phyloP scores from a whole-genome alignment of 2,329 filamentous ascomycete species.

The Epichloe uncinata region DNA sequence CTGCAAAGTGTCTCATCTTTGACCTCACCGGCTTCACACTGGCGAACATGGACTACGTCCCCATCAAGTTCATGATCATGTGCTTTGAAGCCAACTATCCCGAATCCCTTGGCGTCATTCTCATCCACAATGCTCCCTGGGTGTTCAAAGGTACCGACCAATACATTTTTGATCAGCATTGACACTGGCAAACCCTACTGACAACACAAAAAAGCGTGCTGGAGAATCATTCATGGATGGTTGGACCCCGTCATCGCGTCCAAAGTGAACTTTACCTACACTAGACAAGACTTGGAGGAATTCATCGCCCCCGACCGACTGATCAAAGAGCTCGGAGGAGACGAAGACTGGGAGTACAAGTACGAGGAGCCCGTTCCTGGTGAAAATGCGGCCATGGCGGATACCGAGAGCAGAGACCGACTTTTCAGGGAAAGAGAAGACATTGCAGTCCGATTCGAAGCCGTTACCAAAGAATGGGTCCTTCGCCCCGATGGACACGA shows the following conservation, averaged over 20 bases:
- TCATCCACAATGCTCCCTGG: constrained; percentile 66
- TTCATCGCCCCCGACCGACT: constrained; percentile 50
- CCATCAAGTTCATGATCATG: constrained; percentile 68
- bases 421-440: constrained; percentile 39
- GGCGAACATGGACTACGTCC: constrained; percentile 64
- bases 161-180: neutral
- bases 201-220: constrained; percentile 15
- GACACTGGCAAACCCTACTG: too few relatives aligned
- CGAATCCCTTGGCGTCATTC: constrained; percentile 54
- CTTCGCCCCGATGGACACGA: constrained; percentile 14
- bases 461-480: constrained; percentile 45
- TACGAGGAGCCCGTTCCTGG: constrained; percentile 46
- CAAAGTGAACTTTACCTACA: constrained; percentile 59
- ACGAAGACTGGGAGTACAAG: constrained; percentile 52
- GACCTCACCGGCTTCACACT: constrained; percentile 60
- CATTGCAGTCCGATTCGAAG: constrained; percentile 44
- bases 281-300: constrained; percentile 43
- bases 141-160: constrained; percentile 38
- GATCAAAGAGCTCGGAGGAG: constrained; percentile 44
- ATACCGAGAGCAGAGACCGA: constrained; percentile 27
- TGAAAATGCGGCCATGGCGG: constrained; percentile 45
- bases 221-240: constrained; percentile 61
- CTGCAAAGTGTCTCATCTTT: constrained; percentile 38
- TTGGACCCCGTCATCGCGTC: constrained; percentile 60
- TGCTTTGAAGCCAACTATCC: constrained; percentile 70